Evolutionary conservation across 139 green algal genomes (phyloP), one percentile per base, ranked within the genome.

Genomic region (Tetraselmis chui): DNA sequence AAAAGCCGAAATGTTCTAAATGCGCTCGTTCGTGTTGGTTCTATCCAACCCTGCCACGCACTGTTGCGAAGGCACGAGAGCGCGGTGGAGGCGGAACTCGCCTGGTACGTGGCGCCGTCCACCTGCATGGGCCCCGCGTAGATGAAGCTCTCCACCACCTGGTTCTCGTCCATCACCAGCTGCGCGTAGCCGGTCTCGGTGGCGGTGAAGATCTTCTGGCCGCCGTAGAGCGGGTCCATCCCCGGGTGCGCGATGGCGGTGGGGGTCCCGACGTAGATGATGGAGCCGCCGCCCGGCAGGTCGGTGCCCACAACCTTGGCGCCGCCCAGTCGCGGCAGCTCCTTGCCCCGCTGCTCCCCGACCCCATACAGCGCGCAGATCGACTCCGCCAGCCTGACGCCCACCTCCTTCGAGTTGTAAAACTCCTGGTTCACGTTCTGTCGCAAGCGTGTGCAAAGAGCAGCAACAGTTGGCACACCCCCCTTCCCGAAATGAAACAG

Each of bases 331-430:
- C 80, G 22, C 75, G 59, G 79, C 28, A 79, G 76, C 29, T 80
- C 28, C 11, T 31, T 31, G 32, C 31, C 23, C 2, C 29, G 79
- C 1, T 80, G 27, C 76, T 0, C 2, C 30, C 28, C 1, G 2
- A 31, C 74, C 67, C 26, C 1, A 31, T 32, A 85, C 59, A 45
- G n/a, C 0, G 29, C 26, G 24, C 28, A 28, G 67, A 88, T 78
- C 28, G 86, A 83, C 27, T 80, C 82, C 30, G 86, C 89, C 28
- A 92, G 80, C 25, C 30, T 78, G 2, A 30, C 24, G 59, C 90
- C 89, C 23, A 91, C 82, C 76, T 92, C 87, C 24, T 77, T 59
- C 59, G 84, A 89, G 85, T 89, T 91, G 89, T 90, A 94, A 80
- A 87, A 76, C 79, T 90, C 84, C 27, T 88, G 86, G 26, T 76